Evolutionary conservation across 2,329 filamentous ascomycete species (phyloP).

Genomic region (Ophiostoma sp.): DNA sequence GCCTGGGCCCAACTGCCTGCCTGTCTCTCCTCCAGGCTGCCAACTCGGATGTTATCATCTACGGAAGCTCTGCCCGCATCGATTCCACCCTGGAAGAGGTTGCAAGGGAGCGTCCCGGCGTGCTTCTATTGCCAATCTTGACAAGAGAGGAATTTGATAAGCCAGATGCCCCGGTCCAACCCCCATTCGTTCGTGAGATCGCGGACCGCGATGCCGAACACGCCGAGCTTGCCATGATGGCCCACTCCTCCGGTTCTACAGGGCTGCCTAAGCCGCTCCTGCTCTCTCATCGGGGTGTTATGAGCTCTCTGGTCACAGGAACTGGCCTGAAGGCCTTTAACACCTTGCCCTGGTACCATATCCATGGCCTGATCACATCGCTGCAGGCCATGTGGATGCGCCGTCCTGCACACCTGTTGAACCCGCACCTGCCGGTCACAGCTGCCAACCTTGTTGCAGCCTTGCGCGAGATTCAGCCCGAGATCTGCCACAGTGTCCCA

Average conservation of each 20-base stretch:
- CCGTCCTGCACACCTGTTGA: constrained; percentile 38
- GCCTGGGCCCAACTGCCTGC: constrained; percentile 38
- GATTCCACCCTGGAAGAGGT: constrained; percentile 32
- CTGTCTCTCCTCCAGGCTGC: constrained; percentile 37
- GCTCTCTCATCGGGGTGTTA: constrained; percentile 38
- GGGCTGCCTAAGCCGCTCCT: constrained; percentile 43
- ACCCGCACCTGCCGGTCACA: constrained; percentile 37
- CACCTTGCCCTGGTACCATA: constrained; percentile 41
- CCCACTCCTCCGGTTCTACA: constrained; percentile 46
- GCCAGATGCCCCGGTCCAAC: constrained; percentile 21
- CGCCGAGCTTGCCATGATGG: constrained; percentile 36
- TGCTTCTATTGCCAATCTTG: constrained; percentile 26
- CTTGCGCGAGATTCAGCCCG: constrained; percentile 37
- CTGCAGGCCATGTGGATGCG: constrained; percentile 42
- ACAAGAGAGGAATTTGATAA: constrained; percentile 22
- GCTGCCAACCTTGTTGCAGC: constrained; percentile 39
- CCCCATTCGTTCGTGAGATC: constrained; percentile 29
- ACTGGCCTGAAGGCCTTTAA: constrained; percentile 40
- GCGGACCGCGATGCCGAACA: constrained; percentile 30
- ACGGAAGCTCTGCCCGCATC: constrained; percentile 35
- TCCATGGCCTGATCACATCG: constrained; percentile 39
- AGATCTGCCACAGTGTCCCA: constrained; percentile 52
- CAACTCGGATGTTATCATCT: constrained; percentile 35
- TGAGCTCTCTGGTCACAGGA: constrained; percentile 34
- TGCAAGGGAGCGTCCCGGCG: constrained; percentile 25